Base-by-base conservation (phyloP, 495 filamentous ascomycete species). In the Penicillium odoratum region DNA sequence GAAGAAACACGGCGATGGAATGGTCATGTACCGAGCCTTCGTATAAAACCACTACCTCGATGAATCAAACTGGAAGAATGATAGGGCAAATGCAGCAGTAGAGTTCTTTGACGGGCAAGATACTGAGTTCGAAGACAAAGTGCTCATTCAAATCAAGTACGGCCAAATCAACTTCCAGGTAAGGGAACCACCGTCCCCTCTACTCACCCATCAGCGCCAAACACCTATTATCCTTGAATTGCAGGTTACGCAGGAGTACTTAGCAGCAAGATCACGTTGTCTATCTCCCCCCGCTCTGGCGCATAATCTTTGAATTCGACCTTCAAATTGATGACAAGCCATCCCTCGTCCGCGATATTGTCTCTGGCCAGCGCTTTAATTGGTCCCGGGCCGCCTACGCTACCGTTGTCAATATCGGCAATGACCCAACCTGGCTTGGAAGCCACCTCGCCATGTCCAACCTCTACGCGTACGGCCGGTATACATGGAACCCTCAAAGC, bases 91-190 rank as follows among this genome's bases (percentile, higher is more conserved):
- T 46, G 87, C 85, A 0, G 85, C 85, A 1, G 84, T 86, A 4
- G 68, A 91, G 2, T 90, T 79, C 66, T 91, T 91, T 71, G 75
- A 84, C 42, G 68, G 72, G 0, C 75, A 89, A 7, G 88, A 91
- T 67, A 81, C 75, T 11, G 61, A 85, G 61, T 89, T 91, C 48
- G 82, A 85, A 25, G 81, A 86, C 53, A 91, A 90, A 59, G 85
- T 89, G 0, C 77, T 89, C 0, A 73, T 90, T 7, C 88, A 91
- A 59, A 85, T 90, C 66, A 91, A 91, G 70, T 87, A 83, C 56
- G 88, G 88, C 0, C 86, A 86, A 0, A 89, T 90, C 61, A 87
- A 91, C 66, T 91, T 91, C 73, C 88, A 91, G 64, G 84, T 88
- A 21, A 83, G 87, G 38, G 88, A 91, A 70, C 84, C 88, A 1